Base-by-base conservation (phyloP, 2,329 filamentous ascomycete species). In the Sporothrix inflata region DNA sequence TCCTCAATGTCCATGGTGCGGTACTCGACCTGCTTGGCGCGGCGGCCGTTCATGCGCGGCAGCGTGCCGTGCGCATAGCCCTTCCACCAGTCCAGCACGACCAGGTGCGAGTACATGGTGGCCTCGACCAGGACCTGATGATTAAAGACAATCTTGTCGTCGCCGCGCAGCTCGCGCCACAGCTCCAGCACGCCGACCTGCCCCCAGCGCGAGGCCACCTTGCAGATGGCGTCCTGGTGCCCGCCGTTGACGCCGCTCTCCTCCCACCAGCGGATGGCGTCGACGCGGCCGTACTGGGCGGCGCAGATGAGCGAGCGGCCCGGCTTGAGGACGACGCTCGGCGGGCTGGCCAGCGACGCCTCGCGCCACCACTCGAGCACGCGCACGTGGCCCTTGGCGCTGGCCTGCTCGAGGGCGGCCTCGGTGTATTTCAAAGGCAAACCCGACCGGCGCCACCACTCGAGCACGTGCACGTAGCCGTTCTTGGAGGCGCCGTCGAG, bases 1-100 rank as follows among this genome's bases (percentile, higher is more conserved):
- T 98, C 95, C 80, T 98, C 94, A 74, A 98, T 96, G 80, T 97
- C 94, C 80, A 94, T 97, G 0, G 94, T 97, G 80, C 95, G 94
- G 81, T 97, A 98, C 80, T 97, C 94, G 34, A 98, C 94, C 69
- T 88, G 87, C 76, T 94, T 86, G 0, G 90, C 89, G 74, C 83
- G 83, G 42, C 85, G 82, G 19, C 86, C 86, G 53, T 84, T 81
- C 86, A 85, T 88, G 53, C 84, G 86, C 0, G 83, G 83, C 42
- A 88, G 82, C 77, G 86, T 84, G 66, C 87, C 85, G 70, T 87
- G 83, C 8, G 88, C 87, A 76, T 90, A 92, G 70, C 86, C 86
- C 78, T 92, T 92, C 94, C 95, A 98, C 95, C 95, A 98, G 79
- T 97, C 93, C 8, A 98, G 84, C 27, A 97, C 94, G 47, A 89